Conservation (phyloP, 768 basidiomycete species). For the Rhodocollybia butyracea region DNA sequence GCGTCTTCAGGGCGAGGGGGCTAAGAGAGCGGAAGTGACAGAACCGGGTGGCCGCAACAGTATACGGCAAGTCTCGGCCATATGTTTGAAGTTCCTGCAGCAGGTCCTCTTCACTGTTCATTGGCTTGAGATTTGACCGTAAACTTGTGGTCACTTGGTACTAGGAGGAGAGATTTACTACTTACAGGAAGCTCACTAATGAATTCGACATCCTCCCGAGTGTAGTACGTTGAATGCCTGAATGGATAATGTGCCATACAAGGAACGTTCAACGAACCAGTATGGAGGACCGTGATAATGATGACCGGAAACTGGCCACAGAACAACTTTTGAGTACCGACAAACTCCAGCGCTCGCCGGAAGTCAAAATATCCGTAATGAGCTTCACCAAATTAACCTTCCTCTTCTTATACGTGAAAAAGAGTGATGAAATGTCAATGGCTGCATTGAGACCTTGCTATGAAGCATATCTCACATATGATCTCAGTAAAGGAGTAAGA, state of each 20-base stretch:
- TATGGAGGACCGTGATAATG: neutral
- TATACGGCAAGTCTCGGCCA: constrained; percentile 16
- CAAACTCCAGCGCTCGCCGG: neutral
- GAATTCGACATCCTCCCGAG: constrained; percentile 20
- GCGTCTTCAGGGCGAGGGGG: neutral
- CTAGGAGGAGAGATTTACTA: neutral
- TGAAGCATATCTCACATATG: too few relatives aligned
- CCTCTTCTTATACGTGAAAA: neutral
- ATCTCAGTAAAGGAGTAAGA: too few relatives aligned
- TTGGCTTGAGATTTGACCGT: too few relatives aligned
- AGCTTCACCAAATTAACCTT: constrained; percentile 6
- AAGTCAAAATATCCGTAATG: constrained; percentile 2
- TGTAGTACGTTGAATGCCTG: constrained; percentile 30
- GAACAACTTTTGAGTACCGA: neutral
- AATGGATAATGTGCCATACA: constrained; percentile 23
- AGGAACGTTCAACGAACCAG: constrained; percentile 9
- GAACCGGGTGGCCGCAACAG: constrained; percentile 5
- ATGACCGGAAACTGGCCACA: neutral
- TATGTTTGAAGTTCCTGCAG: constrained; percentile 29
- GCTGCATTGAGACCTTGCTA: neutral
- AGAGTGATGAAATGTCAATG: neutral
- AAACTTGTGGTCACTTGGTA: neutral
- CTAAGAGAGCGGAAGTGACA: neutral
- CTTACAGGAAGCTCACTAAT: constrained; percentile 25
- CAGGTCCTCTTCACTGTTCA: constrained; percentile 30